Evolutionary conservation across 2,329 filamentous ascomycete genomes (phyloP), one percentile per base, ranked within the genome.

Genomic region (Aureobasidium sp.): DNA sequence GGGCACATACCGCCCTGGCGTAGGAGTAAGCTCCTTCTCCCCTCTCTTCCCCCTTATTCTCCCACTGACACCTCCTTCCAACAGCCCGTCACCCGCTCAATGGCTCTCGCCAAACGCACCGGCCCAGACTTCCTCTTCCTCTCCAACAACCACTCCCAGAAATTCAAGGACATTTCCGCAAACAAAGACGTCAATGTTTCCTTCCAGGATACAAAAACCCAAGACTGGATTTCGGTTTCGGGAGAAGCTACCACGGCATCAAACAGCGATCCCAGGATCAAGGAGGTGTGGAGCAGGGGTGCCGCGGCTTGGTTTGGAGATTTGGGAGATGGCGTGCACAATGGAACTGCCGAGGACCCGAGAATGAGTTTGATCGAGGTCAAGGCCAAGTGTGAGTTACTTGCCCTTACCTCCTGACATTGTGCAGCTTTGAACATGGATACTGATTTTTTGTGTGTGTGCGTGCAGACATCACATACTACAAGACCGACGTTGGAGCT

Each of bases 91-190:
- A 68, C 68, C 32, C 72, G 74, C 56, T 70, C 71, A 53, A 77
- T 77, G 74, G 73, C 69, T 40, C 61, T 75, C 22, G 71, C 72
- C 50, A 72, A 88, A 84, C 67, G 88, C 49, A 59, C 60, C 45
- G 74, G 75, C 10, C 74, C 74, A 6, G 74, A 78, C 62, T 74
- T 77, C 61, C 69, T 76, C 58, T 77, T 75, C 66, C 69, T 77
- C 41, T 64, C 72, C 61, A 77, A 77, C 66, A 63, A 60, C 22
- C 66, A 76, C 65, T 71, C 68, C 40, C 59, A 67, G 47, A 78
- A 78, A 45, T 74, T 77, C 62, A 59, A 64, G 42, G 74, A 77
- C 59, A 62, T 78, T 8, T 52, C 66, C n/a, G 70, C 70, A 62
- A 67, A 66, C 19, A 68, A 71, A 57, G 56, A 52, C 29, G 66